phyloP scores from a whole-genome alignment of 2,329 filamentous ascomycete species.

The Bipolaris bicolor region DNA sequence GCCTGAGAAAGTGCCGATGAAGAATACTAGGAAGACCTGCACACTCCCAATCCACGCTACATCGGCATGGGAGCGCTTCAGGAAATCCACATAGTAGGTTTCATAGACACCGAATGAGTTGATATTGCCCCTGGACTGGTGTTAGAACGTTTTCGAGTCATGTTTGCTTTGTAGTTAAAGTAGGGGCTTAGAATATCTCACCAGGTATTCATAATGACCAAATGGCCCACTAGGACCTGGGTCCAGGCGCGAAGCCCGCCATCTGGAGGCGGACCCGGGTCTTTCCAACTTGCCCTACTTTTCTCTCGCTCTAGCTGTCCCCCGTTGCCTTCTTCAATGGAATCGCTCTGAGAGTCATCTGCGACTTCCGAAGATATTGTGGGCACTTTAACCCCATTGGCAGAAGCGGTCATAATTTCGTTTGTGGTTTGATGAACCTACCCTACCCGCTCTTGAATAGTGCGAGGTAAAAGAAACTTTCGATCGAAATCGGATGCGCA shows the following conservation, averaged over 20 bases:
- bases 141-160: background rate
- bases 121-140: constrained; percentile 25
- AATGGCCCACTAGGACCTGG: constrained; percentile 49
- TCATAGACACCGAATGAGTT: constrained; percentile 40
- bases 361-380: background rate
- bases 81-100: constrained; percentile 29
- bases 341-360: background rate
- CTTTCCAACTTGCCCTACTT: background rate
- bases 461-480: background rate
- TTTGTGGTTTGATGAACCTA: background rate
- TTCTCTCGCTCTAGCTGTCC: background rate
- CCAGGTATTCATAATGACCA: constrained; percentile 53
- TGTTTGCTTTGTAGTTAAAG: background rate
- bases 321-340: background rate
- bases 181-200: background rate
- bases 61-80: constrained; percentile 50
- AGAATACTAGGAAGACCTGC: constrained; percentile 55
- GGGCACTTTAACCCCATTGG: background rate
- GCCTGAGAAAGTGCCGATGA: constrained; percentile 54
- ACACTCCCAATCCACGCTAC: constrained; percentile 59
- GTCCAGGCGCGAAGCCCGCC: constrained; percentile 56
- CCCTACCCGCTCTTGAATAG: background rate
- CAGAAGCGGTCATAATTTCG: background rate
- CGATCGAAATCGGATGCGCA: background rate
- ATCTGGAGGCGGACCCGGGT: constrained; percentile 33